A percentile compares a stretch with the other conserved stretches of the same genome.
Conservation (phyloP, 768 basidiomycete species). For the Termitomyces sp. region DNA sequence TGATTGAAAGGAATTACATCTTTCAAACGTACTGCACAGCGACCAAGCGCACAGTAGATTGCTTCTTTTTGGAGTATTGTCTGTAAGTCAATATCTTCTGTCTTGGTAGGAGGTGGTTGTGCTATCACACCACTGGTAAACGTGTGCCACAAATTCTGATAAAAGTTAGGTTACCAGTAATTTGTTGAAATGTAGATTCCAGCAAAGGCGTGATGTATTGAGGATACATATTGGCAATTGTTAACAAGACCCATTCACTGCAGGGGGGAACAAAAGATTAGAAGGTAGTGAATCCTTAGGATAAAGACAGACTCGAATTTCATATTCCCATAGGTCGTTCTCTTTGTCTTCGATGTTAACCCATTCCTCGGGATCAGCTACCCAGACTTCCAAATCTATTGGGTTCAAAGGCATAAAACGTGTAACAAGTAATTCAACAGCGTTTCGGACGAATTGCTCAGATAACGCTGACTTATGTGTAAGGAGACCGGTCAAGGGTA, state of each 20-base stretch:
- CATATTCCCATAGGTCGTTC: too few species aligned
- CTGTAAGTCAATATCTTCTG: conserved; percentile 36
- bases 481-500: too few species aligned
- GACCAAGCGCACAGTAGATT: conserved; percentile 84
- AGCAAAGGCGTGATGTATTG: conserved; percentile 67
- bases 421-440: conserved; percentile 70
- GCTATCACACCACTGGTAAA: conserved; percentile 19
- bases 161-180: conserved; percentile 43
- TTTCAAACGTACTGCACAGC: conserved; percentile 62
- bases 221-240: conserved; percentile 66
- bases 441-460: conserved; percentile 65
- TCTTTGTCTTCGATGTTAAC: too few species aligned
- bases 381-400: too few species aligned
- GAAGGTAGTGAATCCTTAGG: too few species aligned
- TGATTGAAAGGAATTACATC: conserved; percentile 59
- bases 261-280: conserved; percentile 55
- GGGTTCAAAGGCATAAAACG: conserved; percentile 89
- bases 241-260: conserved; percentile 87
- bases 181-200: conserved; percentile 48
- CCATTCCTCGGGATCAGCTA: too few species aligned
- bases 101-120: conserved; percentile 23
- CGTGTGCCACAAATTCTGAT: background rate
- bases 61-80: conserved; percentile 78
- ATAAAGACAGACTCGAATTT: too few species aligned
- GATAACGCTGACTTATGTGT: conserved; percentile 57